Conservation (phyloP, 2,329 filamentous ascomycete species). For the Penicillium sp. region DNA sequence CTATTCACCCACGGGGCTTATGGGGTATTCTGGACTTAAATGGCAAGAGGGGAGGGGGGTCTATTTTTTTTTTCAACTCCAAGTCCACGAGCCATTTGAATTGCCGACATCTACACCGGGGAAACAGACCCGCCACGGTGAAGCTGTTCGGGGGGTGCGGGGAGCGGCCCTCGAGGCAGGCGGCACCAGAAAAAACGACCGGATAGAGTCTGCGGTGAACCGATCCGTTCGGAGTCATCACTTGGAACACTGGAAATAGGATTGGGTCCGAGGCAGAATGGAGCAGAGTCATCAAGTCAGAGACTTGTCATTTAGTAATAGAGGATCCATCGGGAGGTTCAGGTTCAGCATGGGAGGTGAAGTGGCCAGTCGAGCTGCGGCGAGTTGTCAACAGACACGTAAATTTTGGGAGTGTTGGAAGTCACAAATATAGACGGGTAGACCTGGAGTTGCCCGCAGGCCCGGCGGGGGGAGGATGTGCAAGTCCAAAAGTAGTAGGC, state of each 20-base stretch:
- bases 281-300: background rate
- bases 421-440: too few species aligned
- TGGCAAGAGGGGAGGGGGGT: background rate
- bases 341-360: too few species aligned
- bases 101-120: constrained; percentile 17
- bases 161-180: constrained; percentile 11
- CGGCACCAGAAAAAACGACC: constrained; percentile 8
- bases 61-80: constrained; percentile 10
- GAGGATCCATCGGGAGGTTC: too few species aligned
- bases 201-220: constrained; percentile 35
- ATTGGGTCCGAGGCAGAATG: background rate
- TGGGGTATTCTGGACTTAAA: constrained; percentile 15
- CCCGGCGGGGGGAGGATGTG: too few species aligned
- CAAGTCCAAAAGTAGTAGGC: too few species aligned
- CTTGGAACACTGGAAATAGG: background rate
- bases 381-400: too few species aligned
- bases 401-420: too few species aligned
- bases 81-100: constrained; percentile 12
- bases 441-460: too few species aligned
- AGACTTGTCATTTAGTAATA: too few species aligned
- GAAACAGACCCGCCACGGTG: constrained; percentile 22
- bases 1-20: too few species aligned
- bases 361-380: too few species aligned
- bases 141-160: constrained; percentile 25
- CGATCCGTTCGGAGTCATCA: constrained; percentile 8